Percentiles rank a stretch among this genome's conserved stretches.
These are phyloP conservation scores for Mortierella sp. DNA, from an alignment of 371 early-diverging fungal species.

Conservation along the genomic window DNA sequence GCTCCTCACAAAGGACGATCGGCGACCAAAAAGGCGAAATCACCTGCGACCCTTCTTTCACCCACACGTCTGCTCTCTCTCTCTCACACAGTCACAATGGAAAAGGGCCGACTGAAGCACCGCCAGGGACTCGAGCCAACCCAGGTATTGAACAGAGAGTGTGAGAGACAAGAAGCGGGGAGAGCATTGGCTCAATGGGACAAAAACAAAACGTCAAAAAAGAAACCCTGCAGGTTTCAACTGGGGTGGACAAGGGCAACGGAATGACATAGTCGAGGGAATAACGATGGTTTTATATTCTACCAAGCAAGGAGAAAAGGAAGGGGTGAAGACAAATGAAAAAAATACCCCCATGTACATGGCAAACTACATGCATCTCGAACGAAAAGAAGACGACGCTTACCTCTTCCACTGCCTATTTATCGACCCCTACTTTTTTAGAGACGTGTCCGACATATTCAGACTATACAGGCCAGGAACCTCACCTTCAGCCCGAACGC, in stretches of 20 bases:
- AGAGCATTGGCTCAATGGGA: background rate
- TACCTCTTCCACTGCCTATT: background rate
- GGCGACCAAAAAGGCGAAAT: background rate
- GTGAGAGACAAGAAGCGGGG: background rate
- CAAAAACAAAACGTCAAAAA: background rate
- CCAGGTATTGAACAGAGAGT: slow-evolving; percentile 27
- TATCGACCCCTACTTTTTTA: background rate
- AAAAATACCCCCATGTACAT: background rate
- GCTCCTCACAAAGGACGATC: background rate
- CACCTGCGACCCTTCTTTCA: background rate
- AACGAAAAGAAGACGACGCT: background rate
- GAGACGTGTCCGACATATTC: slow-evolving; percentile 51
- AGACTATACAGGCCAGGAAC: slow-evolving; percentile 46
- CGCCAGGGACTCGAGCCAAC: slow-evolving; percentile 54
- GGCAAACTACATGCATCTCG: background rate
- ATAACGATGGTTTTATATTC: too few species aligned
- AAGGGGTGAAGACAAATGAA: background rate
- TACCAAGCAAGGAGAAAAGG: background rate
- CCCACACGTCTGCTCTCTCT: background rate
- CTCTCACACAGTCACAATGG: slow-evolving; percentile 45
- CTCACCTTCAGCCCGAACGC: slow-evolving; percentile 49
- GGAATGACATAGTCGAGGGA: too few species aligned
- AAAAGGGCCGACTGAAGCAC: slow-evolving; percentile 43
- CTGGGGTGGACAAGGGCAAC: background rate
- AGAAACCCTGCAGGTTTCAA: background rate